Evolutionary conservation across 73 alveolate species (phyloP).

Genomic region (Paramecium pentaurelia): DNA sequence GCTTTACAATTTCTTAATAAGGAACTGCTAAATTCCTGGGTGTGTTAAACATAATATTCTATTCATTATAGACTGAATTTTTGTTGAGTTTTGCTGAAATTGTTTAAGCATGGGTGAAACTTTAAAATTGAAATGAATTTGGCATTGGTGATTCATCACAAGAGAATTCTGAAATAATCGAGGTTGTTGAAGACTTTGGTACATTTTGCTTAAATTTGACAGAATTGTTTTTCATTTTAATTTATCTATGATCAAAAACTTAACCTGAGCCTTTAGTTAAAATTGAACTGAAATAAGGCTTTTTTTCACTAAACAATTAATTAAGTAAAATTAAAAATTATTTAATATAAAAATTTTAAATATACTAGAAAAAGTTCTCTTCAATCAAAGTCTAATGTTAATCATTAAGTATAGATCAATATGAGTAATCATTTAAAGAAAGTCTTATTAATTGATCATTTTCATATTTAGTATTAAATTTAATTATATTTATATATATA

Average conservation of each 20-base stretch:
- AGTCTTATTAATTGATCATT: background rate
- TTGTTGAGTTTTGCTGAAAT: constrained; percentile 30
- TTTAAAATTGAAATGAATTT: background rate
- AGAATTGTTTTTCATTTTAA: constrained; percentile 21
- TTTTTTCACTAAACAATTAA: background rate
- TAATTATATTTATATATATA: background rate
- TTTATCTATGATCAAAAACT: background rate
- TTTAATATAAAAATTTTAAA: background rate
- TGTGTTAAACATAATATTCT: constrained; percentile 9
- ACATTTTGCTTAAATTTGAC: background rate
- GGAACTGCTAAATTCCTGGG: background rate
- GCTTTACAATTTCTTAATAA: background rate
- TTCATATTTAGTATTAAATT: background rate
- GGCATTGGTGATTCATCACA: constrained; percentile 31
- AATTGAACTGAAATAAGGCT: background rate
- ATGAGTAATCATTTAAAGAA: background rate
- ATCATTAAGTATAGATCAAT: background rate
- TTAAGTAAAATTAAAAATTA: background rate
- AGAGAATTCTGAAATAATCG: background rate
- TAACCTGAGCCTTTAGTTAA: background rate
- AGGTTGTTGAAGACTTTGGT: constrained; percentile 30
- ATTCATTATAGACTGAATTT: background rate
- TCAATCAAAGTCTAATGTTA: background rate
- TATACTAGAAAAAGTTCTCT: background rate
- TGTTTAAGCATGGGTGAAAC: background rate